Evolutionary conservation across 2,329 filamentous ascomycete species (phyloP), one percentile per base, ranked within the genome.

Genomic region (Scedosporium aurantiacum): DNA sequence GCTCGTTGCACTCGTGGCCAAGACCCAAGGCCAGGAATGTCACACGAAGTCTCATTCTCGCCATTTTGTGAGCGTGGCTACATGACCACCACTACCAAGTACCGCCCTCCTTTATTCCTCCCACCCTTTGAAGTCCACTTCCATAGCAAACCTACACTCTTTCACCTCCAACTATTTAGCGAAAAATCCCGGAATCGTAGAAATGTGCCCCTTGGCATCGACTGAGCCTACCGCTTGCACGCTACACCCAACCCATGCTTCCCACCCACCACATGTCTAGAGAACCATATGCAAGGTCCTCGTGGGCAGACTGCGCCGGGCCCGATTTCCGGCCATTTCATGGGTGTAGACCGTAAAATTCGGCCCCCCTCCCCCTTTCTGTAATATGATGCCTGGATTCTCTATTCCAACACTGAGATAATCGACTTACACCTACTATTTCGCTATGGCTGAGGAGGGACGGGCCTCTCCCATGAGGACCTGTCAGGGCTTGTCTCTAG

Each of bases 61-160:
- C 58, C 43, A 60, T 60, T 60, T 60, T 60, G 58, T 50, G 43
- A n/a, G 43, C 58, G 12, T 28, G 25, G n/a, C 43, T 60, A 60
- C 58, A 50, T 50, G 43, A 50, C 58, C 28, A 58, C 18, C 37
- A 40, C 27, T 43, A 5, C 56, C 18, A 8, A 40, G 18, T 43
- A 5, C 56, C 18, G 18, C 41, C 57, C 57, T 25, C 40, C 57
- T 45, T 27, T 25, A 41, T 14, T 12, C 23, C 47, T n/a, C 25
- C 16, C 23, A 18, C 40, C 25, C 28, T 40, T 41, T 57, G 3
- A 21, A 41, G n/a, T 21, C 28, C 12, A 14, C 12, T 28, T 32
- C 32, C 43, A 18, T 12, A 21, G n/a, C 43, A 47, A n/a, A 47
- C 43, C 7, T 47, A 4, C 2, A 18, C 43, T 7, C 43, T 18